Percentiles rank a stretch among this genome's conserved stretches.
These are phyloP conservation scores for Bathelium albidoporum DNA, from an alignment of 495 filamentous ascomycete genomes.

Conservation along the genomic window DNA sequence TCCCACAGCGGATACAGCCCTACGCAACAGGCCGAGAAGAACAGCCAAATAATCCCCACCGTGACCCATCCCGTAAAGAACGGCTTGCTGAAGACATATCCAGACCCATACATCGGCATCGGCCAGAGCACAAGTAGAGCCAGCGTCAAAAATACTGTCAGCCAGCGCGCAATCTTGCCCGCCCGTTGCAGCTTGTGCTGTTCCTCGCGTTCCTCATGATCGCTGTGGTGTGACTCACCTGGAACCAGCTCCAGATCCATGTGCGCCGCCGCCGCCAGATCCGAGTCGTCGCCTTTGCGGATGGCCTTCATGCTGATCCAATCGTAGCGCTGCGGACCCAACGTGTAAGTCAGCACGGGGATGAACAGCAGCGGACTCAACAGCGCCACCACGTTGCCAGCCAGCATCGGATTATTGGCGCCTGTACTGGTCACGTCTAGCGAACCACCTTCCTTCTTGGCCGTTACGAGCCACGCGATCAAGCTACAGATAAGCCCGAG, in stretches of 20 bases:
- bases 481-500: constrained; percentile 68
- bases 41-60: constrained; percentile 83
- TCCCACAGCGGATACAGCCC: constrained; percentile 79
- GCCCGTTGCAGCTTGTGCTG: constrained; percentile 58
- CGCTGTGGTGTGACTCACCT: constrained; percentile 37
- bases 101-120: constrained; percentile 82
- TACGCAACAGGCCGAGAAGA: constrained; percentile 55
- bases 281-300: constrained; percentile 71
- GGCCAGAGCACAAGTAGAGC: constrained; percentile 82
- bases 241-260: constrained; percentile 62
- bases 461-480: constrained; percentile 84
- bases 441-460: constrained; percentile 62
- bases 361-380: constrained; percentile 72
- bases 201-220: constrained; percentile 46
- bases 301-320: constrained; percentile 80
- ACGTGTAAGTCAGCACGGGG: constrained; percentile 63
- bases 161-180: constrained; percentile 65
- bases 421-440: constrained; percentile 69
- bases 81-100: constrained; percentile 78
- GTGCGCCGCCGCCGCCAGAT: constrained; percentile 56
- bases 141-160: constrained; percentile 67
- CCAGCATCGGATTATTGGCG: constrained; percentile 75
- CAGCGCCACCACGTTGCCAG: constrained; percentile 73
- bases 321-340: constrained; percentile 77
- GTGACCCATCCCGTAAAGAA: constrained; percentile 92